Base-by-base conservation (phyloP, 2,329 filamentous ascomycete genomes). In the Polychaeton citri region DNA sequence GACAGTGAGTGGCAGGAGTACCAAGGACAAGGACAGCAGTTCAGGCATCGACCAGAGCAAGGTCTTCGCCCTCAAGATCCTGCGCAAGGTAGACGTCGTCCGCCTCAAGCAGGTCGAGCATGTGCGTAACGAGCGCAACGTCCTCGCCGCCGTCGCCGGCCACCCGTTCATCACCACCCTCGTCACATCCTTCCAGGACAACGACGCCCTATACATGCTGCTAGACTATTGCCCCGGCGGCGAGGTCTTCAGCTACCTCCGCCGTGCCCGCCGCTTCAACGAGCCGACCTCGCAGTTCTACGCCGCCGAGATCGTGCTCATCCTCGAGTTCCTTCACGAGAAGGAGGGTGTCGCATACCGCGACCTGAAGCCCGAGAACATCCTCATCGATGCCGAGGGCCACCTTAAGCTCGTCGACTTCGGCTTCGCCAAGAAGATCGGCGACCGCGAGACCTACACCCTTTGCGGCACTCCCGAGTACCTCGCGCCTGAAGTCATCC, bases 81-180 rank as follows among this genome's bases (percentile, higher is more conserved):
- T 88, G 45, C 75, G 81, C 46, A 72, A 72, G 51, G 61, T 63
- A 32, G 68, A 72, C 50, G 79, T 90, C 31, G 80, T 90, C 56
- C 79, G 79, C 44, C 71, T 88, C 39, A 88, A 88, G 66, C 83
- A 90, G 54, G 78, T 88, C 47, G 82, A 88, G 60, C 83, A 90
- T 59, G 82, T 88, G 37, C 79, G 81, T 42, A 82, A 87, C 60
- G 83, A 90, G 66, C 79, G 82, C 48, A 73, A 76, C 43, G 79
- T 88, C 47, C 74, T 90, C 35, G 73, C 76, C 51, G 77, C 82
- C 44, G 79, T 88, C 33, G 76, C 79, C 32, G 81, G 81, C 17
- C 78, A 87, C 54, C 83, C 83, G 17, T 90, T 88, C 61, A 87
- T 90, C 54, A 87, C 83, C 35, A 78, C 73, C 43, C 71, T 88